These are phyloP conservation scores for Multifurca ochricompacta DNA, from an alignment of 768 basidiomycete species.

Conservation along the genomic window DNA sequence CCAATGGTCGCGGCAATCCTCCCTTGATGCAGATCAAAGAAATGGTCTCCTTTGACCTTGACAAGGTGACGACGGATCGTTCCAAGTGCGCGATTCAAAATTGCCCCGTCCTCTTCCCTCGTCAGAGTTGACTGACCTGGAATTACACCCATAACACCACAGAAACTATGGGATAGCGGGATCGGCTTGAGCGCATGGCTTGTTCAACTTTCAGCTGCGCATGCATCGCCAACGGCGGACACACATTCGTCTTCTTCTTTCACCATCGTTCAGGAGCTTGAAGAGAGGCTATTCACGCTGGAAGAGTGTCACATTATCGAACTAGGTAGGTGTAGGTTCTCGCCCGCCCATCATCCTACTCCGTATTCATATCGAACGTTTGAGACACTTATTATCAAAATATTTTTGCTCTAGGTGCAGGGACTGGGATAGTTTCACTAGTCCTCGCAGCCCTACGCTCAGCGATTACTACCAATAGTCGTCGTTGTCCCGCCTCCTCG, in stretches of 20 bases:
- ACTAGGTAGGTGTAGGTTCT: slow-evolving; percentile 43
- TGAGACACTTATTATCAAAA: too few relatives aligned
- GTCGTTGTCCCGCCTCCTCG: too few relatives aligned
- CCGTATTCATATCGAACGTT: too few relatives aligned
- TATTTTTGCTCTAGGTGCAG: too few relatives aligned
- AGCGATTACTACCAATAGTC: too few relatives aligned
- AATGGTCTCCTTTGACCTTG: slow-evolving; percentile 84
- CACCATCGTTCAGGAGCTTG: slow-evolving; percentile 22
- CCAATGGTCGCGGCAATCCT: background rate
- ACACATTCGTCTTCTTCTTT: background rate
- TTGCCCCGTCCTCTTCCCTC: too few relatives aligned
- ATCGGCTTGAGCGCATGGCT: slow-evolving; percentile 81
- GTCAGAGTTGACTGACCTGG: too few relatives aligned
- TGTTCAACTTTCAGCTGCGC: slow-evolving; percentile 28
- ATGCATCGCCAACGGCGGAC: background rate
- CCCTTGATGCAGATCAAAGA: slow-evolving; percentile 51
- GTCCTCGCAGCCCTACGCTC: slow-evolving; percentile 53
- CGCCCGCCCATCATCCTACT: too few relatives aligned
- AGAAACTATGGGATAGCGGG: slow-evolving; percentile 98
- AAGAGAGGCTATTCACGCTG: slow-evolving; percentile 35
- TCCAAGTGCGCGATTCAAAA: too few relatives aligned
- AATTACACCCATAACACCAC: slow-evolving; percentile 17
- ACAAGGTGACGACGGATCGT: slow-evolving; percentile 57
- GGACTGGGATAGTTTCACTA: slow-evolving; percentile 77
- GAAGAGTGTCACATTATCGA: slow-evolving; percentile 50